phyloP scores from a whole-genome alignment of 176 grass and related monocot species.

The Phyllostachys edulis region DNA sequence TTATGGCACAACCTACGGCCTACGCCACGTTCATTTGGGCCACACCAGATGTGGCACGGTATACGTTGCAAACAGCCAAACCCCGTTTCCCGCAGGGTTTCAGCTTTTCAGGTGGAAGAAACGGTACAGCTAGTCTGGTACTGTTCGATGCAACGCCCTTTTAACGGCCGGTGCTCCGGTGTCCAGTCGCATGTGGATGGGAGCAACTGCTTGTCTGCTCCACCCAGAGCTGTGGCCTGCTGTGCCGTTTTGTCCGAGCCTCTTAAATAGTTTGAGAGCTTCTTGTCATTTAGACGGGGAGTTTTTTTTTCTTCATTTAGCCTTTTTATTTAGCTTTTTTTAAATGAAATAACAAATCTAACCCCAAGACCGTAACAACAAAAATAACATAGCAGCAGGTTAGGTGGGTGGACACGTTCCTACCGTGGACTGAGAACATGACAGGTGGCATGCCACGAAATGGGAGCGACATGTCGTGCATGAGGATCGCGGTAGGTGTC shows the following conservation, averaged over 20 bases:
- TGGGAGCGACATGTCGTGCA: no score
- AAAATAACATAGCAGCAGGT: no score
- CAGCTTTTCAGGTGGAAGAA: slow-evolving; percentile 25
- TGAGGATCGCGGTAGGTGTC: no score
- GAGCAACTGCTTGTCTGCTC: background rate
- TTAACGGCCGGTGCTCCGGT: background rate
- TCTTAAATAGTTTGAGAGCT: slow-evolving; percentile 37
- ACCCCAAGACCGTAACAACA: no score
- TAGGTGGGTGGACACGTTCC: no score
- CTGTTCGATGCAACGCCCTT: background rate
- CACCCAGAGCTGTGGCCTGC: background rate
- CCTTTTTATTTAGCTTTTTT: no score
- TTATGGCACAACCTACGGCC: no score
- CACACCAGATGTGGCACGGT: background rate
- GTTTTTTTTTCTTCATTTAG: no score
- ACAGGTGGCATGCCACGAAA: no score
- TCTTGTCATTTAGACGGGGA: background rate
- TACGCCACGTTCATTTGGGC: background rate
- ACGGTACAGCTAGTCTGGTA: background rate
- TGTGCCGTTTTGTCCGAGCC: slow-evolving; percentile 17
- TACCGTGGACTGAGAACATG: no score
- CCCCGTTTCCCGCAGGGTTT: slow-evolving; percentile 6
- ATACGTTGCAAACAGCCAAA: background rate
- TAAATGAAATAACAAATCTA: no score
- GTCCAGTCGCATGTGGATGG: background rate